Evolutionary conservation across 768 basidiomycete genomes (phyloP).

Genomic region (Tulasnella calospora): DNA sequence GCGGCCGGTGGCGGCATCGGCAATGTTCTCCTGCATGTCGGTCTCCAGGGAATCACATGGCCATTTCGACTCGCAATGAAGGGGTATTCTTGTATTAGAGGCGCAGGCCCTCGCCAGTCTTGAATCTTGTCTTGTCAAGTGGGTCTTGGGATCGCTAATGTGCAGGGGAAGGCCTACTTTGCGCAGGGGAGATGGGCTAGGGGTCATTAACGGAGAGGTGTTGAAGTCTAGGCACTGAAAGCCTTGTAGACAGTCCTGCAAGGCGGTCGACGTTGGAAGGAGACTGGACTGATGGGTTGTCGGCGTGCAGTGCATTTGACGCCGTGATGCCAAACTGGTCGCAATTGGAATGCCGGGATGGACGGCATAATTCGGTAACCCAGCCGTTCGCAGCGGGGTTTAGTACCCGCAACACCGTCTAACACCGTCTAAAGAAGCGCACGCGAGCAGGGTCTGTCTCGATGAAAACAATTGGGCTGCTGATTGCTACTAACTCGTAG

Average conservation of each 20-base stretch:
- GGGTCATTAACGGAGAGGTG: too few relatives aligned
- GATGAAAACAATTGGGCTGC: neutral
- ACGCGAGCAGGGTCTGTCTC: neutral
- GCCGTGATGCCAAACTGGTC: neutral
- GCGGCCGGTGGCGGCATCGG: too few relatives aligned
- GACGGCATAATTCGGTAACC: neutral
- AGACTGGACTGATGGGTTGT: neutral
- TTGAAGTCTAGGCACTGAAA: neutral
- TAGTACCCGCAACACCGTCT: neutral
- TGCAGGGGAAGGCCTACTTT: too few relatives aligned
- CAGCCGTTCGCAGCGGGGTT: neutral
- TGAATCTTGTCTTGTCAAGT: too few relatives aligned
- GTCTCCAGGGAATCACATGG: too few relatives aligned
- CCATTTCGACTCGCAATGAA: too few relatives aligned
- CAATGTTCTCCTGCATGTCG: too few relatives aligned
- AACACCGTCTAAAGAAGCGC: neutral
- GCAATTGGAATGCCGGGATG: neutral
- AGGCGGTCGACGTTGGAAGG: neutral
- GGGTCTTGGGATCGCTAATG: too few relatives aligned
- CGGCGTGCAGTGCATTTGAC: neutral
- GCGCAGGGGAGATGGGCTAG: too few relatives aligned
- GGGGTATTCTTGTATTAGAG: too few relatives aligned
- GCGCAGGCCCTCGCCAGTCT: too few relatives aligned
- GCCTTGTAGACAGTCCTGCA: neutral
- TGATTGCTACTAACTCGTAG: neutral